These are phyloP conservation scores for Exophiala spinifera DNA, from an alignment of 2,329 filamentous ascomycete species.

Conservation along the genomic window DNA sequence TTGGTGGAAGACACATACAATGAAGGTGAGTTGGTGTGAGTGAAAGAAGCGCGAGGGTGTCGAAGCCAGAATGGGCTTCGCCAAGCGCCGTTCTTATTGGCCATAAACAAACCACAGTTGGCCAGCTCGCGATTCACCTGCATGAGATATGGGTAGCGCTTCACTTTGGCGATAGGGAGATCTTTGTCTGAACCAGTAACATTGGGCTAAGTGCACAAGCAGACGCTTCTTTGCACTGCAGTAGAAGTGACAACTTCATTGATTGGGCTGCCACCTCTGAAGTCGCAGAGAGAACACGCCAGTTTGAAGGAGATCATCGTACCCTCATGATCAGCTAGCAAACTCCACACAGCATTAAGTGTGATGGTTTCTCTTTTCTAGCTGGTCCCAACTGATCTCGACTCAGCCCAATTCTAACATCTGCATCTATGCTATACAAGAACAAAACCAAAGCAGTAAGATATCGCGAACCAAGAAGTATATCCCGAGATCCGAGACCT, in stretches of 20 bases:
- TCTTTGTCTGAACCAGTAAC: background rate
- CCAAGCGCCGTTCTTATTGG: constrained; percentile 1
- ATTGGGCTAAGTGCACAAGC: too few relatives aligned
- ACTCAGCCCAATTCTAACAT: too few relatives aligned
- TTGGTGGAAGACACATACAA: background rate
- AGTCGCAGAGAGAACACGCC: too few relatives aligned
- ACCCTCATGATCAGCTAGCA: too few relatives aligned
- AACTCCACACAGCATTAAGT: too few relatives aligned
- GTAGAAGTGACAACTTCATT: too few relatives aligned
- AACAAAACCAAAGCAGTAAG: background rate
- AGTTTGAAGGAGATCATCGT: too few relatives aligned
- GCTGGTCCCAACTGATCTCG: background rate
- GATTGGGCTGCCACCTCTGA: too few relatives aligned
- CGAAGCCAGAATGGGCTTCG: background rate
- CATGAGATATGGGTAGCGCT: background rate
- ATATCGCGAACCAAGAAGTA: too few relatives aligned
- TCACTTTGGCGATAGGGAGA: background rate
- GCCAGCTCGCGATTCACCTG: too few relatives aligned
- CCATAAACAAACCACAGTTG: background rate
- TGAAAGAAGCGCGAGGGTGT: background rate
- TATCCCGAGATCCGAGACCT: too few relatives aligned
- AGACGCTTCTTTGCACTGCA: too few relatives aligned
- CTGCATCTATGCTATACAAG: background rate
- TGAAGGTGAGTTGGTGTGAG: background rate
- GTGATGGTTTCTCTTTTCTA: background rate